Conservation (phyloP, 306 rosid genomes). For the Quercus suber region DNA sequence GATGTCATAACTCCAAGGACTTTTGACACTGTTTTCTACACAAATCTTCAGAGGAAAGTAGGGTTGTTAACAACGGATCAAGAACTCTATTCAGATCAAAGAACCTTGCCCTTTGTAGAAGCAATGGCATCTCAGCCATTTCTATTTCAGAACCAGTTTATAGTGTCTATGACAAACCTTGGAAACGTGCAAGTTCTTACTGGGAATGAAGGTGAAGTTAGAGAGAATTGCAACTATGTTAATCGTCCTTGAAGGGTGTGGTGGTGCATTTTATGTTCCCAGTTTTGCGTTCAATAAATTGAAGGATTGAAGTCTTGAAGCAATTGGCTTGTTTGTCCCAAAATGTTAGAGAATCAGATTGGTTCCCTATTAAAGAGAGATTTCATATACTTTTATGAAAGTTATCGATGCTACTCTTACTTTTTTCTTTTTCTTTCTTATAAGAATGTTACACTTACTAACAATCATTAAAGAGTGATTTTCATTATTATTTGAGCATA, state of each 20-base stretch:
- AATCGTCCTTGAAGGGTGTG: constrained; percentile 22
- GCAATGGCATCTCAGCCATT: constrained; percentile 62
- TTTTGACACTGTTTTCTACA: constrained; percentile 62
- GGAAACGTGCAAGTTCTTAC: constrained; percentile 86
- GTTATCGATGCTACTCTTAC: no score
- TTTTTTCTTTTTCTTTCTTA: no score
- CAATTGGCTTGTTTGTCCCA: no score
- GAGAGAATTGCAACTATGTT: constrained; percentile 65
- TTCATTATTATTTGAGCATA: no score
- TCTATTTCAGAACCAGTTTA: constrained; percentile 67
- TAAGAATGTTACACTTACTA: no score
- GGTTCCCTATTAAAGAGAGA: no score
- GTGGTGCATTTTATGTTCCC: background rate
- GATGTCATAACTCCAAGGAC: constrained; percentile 68
- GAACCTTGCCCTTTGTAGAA: constrained; percentile 66
- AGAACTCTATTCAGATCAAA: constrained; percentile 49
- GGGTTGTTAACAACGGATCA: constrained; percentile 81
- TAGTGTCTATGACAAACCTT: constrained; percentile 78
- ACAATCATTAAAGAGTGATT: no score
- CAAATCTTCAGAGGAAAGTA: constrained; percentile 59
- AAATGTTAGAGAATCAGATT: no score
- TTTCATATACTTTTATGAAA: no score
- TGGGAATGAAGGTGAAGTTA: constrained; percentile 68
- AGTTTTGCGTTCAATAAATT: background rate
- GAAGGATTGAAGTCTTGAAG: background rate